Percentiles rank a stretch among this genome's conserved stretches.
These are phyloP conservation scores for Exobasidium rhododendri DNA, from an alignment of 1,284 basidiomycete species.

Conservation along the genomic window DNA sequence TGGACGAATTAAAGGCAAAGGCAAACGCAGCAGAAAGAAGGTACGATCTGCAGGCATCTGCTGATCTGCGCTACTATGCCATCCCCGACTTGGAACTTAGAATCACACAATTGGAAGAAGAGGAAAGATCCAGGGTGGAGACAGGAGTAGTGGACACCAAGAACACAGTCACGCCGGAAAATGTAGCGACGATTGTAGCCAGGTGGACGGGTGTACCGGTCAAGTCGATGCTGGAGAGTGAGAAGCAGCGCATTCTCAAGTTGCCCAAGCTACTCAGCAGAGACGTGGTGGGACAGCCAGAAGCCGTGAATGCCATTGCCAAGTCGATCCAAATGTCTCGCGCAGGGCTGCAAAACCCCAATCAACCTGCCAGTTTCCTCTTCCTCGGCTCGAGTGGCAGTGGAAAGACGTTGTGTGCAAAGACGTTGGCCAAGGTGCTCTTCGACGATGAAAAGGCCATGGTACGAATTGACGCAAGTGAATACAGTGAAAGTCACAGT, in stretches of 20 bases:
- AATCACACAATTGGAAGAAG: slow-evolving; percentile 61
- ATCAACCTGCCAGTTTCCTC: slow-evolving; percentile 61
- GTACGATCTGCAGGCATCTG: slow-evolving; percentile 60
- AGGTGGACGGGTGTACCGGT: slow-evolving; percentile 60
- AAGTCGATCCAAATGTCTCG: slow-evolving; percentile 63
- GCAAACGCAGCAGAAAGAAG: slow-evolving; percentile 89
- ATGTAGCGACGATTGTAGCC: slow-evolving; percentile 62
- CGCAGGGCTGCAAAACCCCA: slow-evolving; percentile 61
- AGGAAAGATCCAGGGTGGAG: slow-evolving; percentile 58
- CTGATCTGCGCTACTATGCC: slow-evolving; percentile 87
- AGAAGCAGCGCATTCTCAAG: slow-evolving; percentile 49
- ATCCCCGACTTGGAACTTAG: slow-evolving; percentile 80
- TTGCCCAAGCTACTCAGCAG: slow-evolving; percentile 44
- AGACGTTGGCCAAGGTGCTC: slow-evolving; percentile 62
- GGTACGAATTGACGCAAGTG: slow-evolving; percentile 54
- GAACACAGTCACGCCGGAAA: slow-evolving; percentile 48
- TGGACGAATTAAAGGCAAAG: slow-evolving; percentile 89
- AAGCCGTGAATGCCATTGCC: slow-evolving; percentile 62
- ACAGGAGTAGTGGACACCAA: slow-evolving; percentile 51
- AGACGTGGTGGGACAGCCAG: slow-evolving; percentile 61
- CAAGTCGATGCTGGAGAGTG: slow-evolving; percentile 53
- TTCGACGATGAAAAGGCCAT: slow-evolving; percentile 82
- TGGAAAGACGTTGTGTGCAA: slow-evolving; percentile 62
- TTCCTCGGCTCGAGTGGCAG: slow-evolving; percentile 58
- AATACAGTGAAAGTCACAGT: slow-evolving; percentile 84